These are phyloP conservation scores for Plasmodium yoelii DNA, from an alignment of 169 alveolate genomes.

Conservation along the genomic window DNA sequence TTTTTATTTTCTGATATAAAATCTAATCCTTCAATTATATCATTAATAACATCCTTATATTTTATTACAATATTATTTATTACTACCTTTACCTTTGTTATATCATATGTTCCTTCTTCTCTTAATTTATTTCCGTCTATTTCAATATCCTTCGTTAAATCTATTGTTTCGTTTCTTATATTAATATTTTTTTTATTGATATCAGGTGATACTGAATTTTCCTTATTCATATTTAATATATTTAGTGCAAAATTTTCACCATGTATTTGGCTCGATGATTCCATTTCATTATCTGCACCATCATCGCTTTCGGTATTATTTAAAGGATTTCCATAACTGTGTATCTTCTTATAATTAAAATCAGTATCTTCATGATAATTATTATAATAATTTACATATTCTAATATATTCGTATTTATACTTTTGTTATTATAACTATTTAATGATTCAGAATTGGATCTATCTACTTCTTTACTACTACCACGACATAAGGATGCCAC, in stretches of 20 bases:
- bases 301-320: conserved; percentile 6
- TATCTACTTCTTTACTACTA: too few species aligned
- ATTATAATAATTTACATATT: too few species aligned
- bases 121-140: conserved; percentile 20
- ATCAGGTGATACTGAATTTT: not conserved
- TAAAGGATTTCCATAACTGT: not conserved
- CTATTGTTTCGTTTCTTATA: not conserved
- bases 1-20: conserved; percentile 62
- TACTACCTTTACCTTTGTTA: conserved; percentile 42
- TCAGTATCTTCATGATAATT: too few species aligned
- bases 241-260: conserved; percentile 2
- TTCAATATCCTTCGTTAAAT: conserved; percentile 16
- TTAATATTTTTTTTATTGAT: not conserved
- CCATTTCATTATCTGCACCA: not conserved
- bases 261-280: too few species aligned
- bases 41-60: conserved; percentile 69
- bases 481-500: too few species aligned
- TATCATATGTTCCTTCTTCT: not conserved
- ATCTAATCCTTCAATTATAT: conserved; percentile 65
- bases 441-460: too few species aligned
- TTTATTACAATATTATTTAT: conserved; percentile 59
- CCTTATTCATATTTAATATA: conserved; percentile 4
- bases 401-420: too few species aligned
- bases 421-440: too few species aligned
- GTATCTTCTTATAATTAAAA: too few species aligned